phyloP scores from a whole-genome alignment of 768 basidiomycete genomes.

The Mrakia hoshinonis region DNA sequence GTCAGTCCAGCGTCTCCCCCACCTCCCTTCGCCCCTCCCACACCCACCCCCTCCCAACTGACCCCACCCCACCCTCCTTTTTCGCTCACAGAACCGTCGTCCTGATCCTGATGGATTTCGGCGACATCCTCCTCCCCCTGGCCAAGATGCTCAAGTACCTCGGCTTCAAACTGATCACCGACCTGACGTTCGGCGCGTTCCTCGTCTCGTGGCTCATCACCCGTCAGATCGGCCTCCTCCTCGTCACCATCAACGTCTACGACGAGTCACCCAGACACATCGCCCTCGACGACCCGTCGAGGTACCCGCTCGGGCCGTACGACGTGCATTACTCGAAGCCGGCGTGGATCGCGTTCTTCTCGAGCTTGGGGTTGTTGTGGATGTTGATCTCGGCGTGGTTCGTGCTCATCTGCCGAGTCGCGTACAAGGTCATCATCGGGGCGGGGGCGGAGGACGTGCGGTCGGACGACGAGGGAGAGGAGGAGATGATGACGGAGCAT shows the following conservation, averaged over 20 bases:
- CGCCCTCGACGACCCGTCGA: conserved; percentile 31
- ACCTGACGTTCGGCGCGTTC: conserved; percentile 69
- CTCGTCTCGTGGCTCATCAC: conserved; percentile 84
- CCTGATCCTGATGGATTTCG: conserved; percentile 87
- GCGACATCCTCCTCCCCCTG: conserved; percentile 74
- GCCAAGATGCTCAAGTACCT: conserved; percentile 93
- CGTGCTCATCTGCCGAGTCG: conserved; percentile 69
- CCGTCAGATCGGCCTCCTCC: conserved; percentile 69
- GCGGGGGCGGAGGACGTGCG: conserved; percentile 71
- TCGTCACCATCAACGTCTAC: conserved; percentile 58
- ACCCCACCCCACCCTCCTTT: neutral
- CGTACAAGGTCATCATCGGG: conserved; percentile 68
- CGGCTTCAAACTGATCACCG: conserved; percentile 56
- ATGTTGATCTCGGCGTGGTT: conserved; percentile 71
- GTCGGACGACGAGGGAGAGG: conserved; percentile 63
- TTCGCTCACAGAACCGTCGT: conserved; percentile 54
- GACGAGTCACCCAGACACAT: conserved; percentile 50
- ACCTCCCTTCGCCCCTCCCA: neutral
- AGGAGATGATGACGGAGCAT: neutral
- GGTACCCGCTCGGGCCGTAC: conserved; percentile 13
- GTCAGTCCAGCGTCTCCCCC: neutral
- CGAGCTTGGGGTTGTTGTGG: conserved; percentile 39
- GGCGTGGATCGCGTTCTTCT: conserved; percentile 48
- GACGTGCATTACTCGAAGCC: conserved; percentile 47
- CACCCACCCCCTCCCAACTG: neutral